Percentiles rank a stretch among this genome's conserved stretches.
Conservation (phyloP, 345 rosid species). For the Eucalyptus pauciflora region DNA sequence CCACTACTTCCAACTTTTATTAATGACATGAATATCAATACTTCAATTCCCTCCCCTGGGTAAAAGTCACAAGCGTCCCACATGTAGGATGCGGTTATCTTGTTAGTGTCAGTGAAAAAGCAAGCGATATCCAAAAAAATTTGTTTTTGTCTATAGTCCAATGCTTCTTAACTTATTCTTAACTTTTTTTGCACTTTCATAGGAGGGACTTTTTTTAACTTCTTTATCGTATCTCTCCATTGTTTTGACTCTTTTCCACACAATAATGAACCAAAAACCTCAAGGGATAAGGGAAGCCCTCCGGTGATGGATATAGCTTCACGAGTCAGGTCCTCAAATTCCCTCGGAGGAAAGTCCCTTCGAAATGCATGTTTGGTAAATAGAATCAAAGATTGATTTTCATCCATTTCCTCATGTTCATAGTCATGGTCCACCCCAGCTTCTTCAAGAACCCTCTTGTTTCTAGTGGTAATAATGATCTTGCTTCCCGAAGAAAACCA, state of each 20-base stretch:
- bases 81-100: fast-evolving
- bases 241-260: fast-evolving
- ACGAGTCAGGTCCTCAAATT: fast-evolving
- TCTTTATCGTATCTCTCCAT: fast-evolving
- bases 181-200: fast-evolving
- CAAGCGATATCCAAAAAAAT: fast-evolving
- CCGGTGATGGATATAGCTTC: fast-evolving
- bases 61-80: too few species aligned
- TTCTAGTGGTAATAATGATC: too few species aligned
- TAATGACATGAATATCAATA: too few species aligned
- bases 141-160: fast-evolving
- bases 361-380: too few species aligned
- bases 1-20: fast-evolving
- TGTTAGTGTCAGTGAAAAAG: fast-evolving
- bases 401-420: fast-evolving
- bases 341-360: fast-evolving
- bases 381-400: fast-evolving
- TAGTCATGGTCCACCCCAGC: too few species aligned
- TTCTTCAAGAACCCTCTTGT: too few species aligned
- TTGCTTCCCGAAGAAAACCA: too few species aligned
- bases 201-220: fast-evolving
- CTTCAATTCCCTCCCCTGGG: fast-evolving
- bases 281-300: too few species aligned
- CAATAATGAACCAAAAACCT: too few species aligned
- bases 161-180: fast-evolving